Evolutionary conservation across 1,284 basidiomycete species (phyloP), one percentile per base, ranked within the genome.

Genomic region (Pseudozyma sp.): DNA sequence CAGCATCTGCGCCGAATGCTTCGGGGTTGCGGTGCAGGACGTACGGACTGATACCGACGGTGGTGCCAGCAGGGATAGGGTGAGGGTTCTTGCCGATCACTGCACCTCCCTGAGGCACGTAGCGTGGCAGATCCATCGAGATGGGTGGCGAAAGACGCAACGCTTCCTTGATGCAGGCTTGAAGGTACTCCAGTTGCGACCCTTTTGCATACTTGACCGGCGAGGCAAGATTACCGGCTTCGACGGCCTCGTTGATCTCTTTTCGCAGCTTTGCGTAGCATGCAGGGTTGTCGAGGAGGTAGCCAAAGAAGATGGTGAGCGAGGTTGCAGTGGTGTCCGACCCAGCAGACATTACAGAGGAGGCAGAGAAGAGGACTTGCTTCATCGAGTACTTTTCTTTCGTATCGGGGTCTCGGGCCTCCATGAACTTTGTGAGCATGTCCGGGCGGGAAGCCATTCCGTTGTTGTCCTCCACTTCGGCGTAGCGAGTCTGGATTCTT

Each of bases 161-260:
- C 0, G 75, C 69, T 56, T 84, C 83, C 62, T 84, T 84, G 59
- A 84, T 68, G 54, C 81, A 84, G 6, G 80, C 83, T 63, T 80
- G 74, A 4, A 82, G 54, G 29, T 79, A 81, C 24, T 68, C 63
- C 6, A 83, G 54, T 50, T 80, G 71, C 1, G 67, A 58, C 0
- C 73, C 81, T 10, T 75, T 67, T 9, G 67, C 75, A 40, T 83
- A 79, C 50, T 71, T 74, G 78, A 64, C 64, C 3, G 81, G 77
- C 29, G 70, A 51, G 13, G 58, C 47, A 9, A 81, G 63, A 16
- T 55, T 53, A 10, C 77, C 80, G 29, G 67, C 54, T 13, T 76
- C 70, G 24, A 75, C 54, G 43, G 81, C 81, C 17, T 64, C 60
- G 40, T 70, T 67, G 55, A 82, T 68, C 56, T 82, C 81, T 39